phyloP scores from a whole-genome alignment of 805 yeast species.

The Candida berthetii region DNA sequence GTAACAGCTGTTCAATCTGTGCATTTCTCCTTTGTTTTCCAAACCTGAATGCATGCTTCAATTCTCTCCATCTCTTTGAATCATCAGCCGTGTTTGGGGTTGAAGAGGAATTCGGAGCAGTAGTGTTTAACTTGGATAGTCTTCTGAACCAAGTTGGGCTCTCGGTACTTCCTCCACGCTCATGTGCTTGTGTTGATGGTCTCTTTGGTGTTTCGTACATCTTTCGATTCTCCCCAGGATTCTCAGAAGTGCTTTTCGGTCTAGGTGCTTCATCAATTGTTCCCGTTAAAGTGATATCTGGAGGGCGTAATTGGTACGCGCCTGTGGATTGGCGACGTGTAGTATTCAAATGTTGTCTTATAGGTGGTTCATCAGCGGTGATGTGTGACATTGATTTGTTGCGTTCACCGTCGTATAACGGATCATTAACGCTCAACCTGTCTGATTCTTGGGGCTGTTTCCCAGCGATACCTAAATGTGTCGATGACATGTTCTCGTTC shows the following conservation, averaged over 20 bases:
- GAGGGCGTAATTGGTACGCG: too few relatives aligned
- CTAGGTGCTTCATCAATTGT: too few relatives aligned
- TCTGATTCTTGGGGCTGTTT: too few relatives aligned
- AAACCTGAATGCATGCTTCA: constrained; percentile 20
- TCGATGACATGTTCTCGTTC: too few relatives aligned
- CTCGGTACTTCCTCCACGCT: background rate
- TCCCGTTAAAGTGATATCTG: too few relatives aligned
- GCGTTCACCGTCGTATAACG: too few relatives aligned
- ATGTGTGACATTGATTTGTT: too few relatives aligned
- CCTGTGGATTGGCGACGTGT: too few relatives aligned
- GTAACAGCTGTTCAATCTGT: background rate
- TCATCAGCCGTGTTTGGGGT: constrained; percentile 1
- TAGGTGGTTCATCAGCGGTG: too few relatives aligned
- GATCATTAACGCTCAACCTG: too few relatives aligned
- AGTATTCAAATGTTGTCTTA: too few relatives aligned
- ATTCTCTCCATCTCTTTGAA: constrained; percentile 18
- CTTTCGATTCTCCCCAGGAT: background rate
- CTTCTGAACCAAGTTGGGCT: constrained; percentile 2
- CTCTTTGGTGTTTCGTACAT: background rate
- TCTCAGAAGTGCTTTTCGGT: background rate
- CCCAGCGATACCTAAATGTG: too few relatives aligned
- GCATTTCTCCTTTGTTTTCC: constrained; percentile 7
- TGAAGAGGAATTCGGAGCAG: background rate
- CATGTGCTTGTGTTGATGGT: background rate
- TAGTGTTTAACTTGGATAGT: background rate